Conservation (phyloP, 2,329 filamentous ascomycete species). For the Metarhizium album region DNA sequence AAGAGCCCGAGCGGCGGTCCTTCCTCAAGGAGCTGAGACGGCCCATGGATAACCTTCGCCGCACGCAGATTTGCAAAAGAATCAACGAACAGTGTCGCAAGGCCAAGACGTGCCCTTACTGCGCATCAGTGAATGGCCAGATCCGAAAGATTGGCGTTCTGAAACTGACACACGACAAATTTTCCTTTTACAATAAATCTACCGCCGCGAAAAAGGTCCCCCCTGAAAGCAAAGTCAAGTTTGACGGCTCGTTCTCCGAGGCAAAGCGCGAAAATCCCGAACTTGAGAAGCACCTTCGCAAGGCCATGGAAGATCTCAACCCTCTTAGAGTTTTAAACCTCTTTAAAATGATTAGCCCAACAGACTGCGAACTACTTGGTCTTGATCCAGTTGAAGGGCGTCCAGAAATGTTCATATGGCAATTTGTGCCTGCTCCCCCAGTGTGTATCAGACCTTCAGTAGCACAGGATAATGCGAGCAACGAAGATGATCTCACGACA, state of each 20-base stretch:
- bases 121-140: conserved; percentile 73
- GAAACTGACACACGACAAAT: conserved; percentile 92
- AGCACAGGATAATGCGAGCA: conserved; percentile 83
- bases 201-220: conserved; percentile 75
- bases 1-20: conserved; percentile 64
- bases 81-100: conserved; percentile 88
- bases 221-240: conserved; percentile 70
- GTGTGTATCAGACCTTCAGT: conserved; percentile 92
- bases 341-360: conserved; percentile 75
- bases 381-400: conserved; percentile 77
- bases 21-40: conserved; percentile 74
- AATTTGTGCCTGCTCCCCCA: conserved; percentile 86
- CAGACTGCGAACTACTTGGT: conserved; percentile 84
- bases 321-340: conserved; percentile 81
- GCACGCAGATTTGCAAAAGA: conserved; percentile 73
- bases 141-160: conserved; percentile 88
- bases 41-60: conserved; percentile 78
- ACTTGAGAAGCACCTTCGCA: conserved; percentile 80
- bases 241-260: conserved; percentile 74
- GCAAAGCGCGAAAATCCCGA: conserved; percentile 71
- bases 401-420: conserved; percentile 97
- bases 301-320: conserved; percentile 90
- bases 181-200: conserved; percentile 76
- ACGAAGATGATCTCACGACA: conserved; percentile 91
- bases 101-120: conserved; percentile 70